Evolutionary conservation across 1,139 yeast species (phyloP).

Genomic region (Taphrina confusa): DNA sequence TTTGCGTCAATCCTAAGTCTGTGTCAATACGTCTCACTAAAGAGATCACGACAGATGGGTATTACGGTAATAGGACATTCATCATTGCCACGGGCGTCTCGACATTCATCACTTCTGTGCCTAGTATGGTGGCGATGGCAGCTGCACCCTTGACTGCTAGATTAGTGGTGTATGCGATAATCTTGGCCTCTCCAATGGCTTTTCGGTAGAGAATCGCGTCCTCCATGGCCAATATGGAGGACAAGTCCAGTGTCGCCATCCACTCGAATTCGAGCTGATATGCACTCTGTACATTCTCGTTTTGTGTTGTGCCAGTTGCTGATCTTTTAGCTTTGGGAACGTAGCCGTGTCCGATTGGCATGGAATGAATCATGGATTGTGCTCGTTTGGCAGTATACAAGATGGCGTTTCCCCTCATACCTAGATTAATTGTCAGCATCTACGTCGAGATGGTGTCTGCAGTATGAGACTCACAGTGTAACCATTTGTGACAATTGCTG

Average conservation of each 20-base stretch:
- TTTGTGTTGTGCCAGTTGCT: background rate
- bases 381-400: conserved; percentile 59
- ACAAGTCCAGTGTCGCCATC: conserved; percentile 48
- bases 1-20: conserved; percentile 37
- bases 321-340: conserved; percentile 39
- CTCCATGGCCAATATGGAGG: conserved; percentile 46
- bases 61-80: conserved; percentile 53
- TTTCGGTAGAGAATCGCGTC: conserved; percentile 56
- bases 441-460: too few species aligned
- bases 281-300: background rate
- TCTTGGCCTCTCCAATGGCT: conserved; percentile 60
- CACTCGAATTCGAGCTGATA: conserved; percentile 45
- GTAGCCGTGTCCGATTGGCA: conserved; percentile 60
- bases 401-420: conserved; percentile 62
- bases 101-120: conserved; percentile 50
- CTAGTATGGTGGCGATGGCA: conserved; percentile 47
- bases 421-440: conserved; percentile 53
- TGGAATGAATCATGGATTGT: conserved; percentile 57
- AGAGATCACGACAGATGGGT: background rate
- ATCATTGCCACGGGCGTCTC: conserved; percentile 50
- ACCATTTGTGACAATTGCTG: conserved; percentile 73
- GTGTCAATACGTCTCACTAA: conserved; percentile 30
- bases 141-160: conserved; percentile 54
- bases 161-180: conserved; percentile 53
- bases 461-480: background rate